These are phyloP conservation scores for Neopestalotiopsis sp. DNA, from an alignment of 2,329 filamentous ascomycete species.

Conservation along the genomic window DNA sequence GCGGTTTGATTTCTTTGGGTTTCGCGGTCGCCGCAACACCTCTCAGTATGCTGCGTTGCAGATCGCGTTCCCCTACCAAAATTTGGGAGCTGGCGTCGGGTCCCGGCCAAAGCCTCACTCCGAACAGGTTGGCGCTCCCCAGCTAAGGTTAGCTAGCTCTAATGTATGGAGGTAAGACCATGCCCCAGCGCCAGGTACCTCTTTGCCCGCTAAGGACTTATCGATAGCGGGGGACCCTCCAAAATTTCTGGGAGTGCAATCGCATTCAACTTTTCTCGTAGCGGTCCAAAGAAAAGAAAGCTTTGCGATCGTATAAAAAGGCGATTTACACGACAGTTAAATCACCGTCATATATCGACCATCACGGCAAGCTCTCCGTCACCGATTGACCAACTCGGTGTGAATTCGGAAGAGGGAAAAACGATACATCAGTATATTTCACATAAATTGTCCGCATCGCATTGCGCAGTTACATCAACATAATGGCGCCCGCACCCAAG, in stretches of 20 bases:
- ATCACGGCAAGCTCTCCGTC: background rate
- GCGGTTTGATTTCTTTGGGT: constrained; percentile 19
- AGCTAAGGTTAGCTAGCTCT: background rate
- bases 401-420: background rate
- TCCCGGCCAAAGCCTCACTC: constrained; percentile 15
- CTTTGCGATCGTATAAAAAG: background rate
- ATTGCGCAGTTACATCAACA: background rate
- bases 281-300: background rate
- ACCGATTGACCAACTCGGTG: background rate
- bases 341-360: background rate
- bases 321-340: background rate
- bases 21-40: constrained; percentile 1
- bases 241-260: constrained; percentile 18
- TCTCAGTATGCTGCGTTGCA: constrained; percentile 6
- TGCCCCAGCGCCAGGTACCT: background rate
- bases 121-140: background rate
- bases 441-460: background rate
- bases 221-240: constrained; percentile 24
- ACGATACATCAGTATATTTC: background rate
- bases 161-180: background rate
- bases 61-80: constrained; percentile 16
- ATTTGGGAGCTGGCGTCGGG: constrained; percentile 18
- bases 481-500: constrained; percentile 42
- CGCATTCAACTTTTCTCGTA: constrained; percentile 8
- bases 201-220: constrained; percentile 8